These are phyloP conservation scores for Trichoderma guizhouense DNA, from an alignment of 2,329 filamentous ascomycete genomes.

Conservation along the genomic window DNA sequence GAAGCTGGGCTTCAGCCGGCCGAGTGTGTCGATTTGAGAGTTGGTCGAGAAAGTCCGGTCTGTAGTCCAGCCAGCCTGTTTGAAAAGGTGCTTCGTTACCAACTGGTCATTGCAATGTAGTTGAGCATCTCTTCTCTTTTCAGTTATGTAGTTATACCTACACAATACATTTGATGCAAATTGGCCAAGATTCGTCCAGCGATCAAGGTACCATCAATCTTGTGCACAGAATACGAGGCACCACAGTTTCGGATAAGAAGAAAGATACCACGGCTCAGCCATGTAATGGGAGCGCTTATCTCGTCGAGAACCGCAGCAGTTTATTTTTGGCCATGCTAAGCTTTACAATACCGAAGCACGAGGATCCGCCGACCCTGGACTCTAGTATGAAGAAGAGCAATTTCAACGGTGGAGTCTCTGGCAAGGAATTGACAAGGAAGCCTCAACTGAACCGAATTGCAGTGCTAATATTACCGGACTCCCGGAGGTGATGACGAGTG, in stretches of 20 bases:
- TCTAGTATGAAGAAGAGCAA: background rate
- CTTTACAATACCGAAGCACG: background rate
- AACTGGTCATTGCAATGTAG: background rate
- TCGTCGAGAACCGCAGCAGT: background rate
- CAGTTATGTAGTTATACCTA: background rate
- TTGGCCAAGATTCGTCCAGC: too few relatives aligned
- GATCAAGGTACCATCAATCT: background rate
- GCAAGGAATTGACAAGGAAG: background rate
- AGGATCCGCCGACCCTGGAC: background rate
- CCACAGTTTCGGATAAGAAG: background rate
- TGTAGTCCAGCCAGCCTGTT: background rate
- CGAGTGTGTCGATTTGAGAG: conserved; percentile 17
- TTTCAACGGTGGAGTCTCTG: background rate
- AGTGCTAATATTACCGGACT: background rate
- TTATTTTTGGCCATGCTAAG: background rate
- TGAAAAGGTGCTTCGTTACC: background rate
- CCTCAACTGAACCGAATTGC: background rate
- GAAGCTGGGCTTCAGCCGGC: conserved; percentile 62
- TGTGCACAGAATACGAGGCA: background rate
- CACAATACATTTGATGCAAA: background rate
- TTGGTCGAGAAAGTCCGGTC: background rate
- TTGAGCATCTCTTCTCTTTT: background rate
- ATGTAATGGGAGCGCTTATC: background rate
- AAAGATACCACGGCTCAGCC: background rate
- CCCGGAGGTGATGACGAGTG: background rate